A percentile compares a stretch with the other conserved stretches of the same genome.
phyloP scores from a whole-genome alignment of 805 yeast species.

The Candida awuae region DNA sequence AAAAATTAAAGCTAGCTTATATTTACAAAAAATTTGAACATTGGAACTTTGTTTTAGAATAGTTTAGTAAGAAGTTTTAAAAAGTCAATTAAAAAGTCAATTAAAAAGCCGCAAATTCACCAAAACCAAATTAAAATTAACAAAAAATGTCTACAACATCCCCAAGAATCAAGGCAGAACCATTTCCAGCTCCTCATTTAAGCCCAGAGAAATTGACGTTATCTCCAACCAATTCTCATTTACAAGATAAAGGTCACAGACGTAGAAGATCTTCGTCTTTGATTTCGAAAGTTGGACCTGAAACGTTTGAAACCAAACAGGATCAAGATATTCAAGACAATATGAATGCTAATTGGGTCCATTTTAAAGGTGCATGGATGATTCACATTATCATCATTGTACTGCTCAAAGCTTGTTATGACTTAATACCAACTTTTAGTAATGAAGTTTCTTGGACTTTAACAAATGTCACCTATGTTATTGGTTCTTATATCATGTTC shows the following conservation, averaged over 20 bases:
- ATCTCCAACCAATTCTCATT: conserved; percentile 29
- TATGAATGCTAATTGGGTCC: conserved; percentile 93
- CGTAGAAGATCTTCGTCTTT: conserved; percentile 79
- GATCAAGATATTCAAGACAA: conserved; percentile 88
- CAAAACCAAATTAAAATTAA: background rate
- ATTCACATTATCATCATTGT: conserved; percentile 80
- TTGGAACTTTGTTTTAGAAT: no score
- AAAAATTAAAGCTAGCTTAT: no score
- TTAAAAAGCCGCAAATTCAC: background rate
- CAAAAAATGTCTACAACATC: conserved; percentile 11
- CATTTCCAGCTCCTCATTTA: conserved; percentile 27
- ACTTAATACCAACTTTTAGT: conserved; percentile 71
- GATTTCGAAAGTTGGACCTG: conserved; percentile 89
- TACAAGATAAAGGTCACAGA: conserved; percentile 28
- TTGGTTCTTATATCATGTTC: conserved; percentile 92
- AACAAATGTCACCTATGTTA: conserved; percentile 82
- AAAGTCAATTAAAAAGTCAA: no score
- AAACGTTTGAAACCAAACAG: conserved; percentile 81
- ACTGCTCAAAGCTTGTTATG: conserved; percentile 66
- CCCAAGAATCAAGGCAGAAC: conserved; percentile 17
- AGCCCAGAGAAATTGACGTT: conserved; percentile 28
- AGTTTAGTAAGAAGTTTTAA: no score
- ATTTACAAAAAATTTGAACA: no score
- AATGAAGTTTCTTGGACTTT: conserved; percentile 89
- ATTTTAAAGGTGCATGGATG: conserved; percentile 93